These are phyloP conservation scores for Aciculoconidium aculeatum DNA, from an alignment of 805 yeast species.

Conservation along the genomic window DNA sequence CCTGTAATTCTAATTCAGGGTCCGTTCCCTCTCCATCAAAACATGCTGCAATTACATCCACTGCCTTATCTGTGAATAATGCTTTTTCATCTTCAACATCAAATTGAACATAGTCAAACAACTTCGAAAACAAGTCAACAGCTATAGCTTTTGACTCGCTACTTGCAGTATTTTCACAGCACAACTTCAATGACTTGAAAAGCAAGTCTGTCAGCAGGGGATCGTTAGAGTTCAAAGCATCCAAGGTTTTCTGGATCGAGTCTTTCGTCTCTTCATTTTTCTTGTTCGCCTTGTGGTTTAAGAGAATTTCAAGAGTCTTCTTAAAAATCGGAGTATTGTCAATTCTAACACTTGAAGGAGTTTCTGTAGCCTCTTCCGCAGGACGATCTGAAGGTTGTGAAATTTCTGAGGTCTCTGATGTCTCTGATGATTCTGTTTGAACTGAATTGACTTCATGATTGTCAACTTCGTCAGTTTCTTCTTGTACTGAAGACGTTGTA, in stretches of 20 bases:
- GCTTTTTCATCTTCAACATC: slow-evolving; percentile 52
- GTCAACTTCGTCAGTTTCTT: too few relatives aligned
- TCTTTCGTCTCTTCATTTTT: slow-evolving; percentile 38
- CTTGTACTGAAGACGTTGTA: too few relatives aligned
- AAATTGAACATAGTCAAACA: slow-evolving; percentile 80
- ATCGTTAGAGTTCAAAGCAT: slow-evolving; percentile 30
- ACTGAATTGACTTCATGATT: too few relatives aligned
- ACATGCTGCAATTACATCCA: slow-evolving; percentile 76
- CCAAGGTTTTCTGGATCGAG: slow-evolving; percentile 37
- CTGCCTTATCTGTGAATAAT: slow-evolving; percentile 71
- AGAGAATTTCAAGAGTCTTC: slow-evolving; percentile 53
- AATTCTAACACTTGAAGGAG: slow-evolving; percentile 10
- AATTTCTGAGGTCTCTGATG: too few relatives aligned
- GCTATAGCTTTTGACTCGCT: slow-evolving; percentile 66
- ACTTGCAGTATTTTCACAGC: slow-evolving; percentile 59
- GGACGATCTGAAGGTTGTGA: too few relatives aligned
- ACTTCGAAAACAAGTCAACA: slow-evolving; percentile 79
- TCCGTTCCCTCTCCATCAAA: slow-evolving; percentile 93
- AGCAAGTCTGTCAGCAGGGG: slow-evolving; percentile 43
- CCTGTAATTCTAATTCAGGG: slow-evolving; percentile 83
- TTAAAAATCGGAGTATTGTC: slow-evolving; percentile 32
- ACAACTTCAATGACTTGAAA: slow-evolving; percentile 71
- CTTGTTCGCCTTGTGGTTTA: slow-evolving; percentile 56
- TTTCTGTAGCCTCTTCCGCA: too few relatives aligned
- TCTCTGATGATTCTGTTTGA: too few relatives aligned